phyloP scores from a whole-genome alignment of 2,329 filamentous ascomycete species.

The Fusarium guadeloupense region DNA sequence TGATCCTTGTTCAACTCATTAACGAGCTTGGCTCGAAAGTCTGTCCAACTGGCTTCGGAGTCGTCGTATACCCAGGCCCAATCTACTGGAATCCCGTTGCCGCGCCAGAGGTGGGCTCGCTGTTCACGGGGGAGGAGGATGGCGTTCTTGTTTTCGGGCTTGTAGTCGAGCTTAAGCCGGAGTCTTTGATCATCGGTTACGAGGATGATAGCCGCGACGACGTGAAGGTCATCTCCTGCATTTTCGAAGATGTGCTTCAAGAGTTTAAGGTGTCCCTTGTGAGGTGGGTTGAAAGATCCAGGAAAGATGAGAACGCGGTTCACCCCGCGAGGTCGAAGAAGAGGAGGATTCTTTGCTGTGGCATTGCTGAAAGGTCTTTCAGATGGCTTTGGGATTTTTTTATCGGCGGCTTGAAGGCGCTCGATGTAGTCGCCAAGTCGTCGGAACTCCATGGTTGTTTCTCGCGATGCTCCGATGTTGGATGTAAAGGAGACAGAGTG shows the following conservation, averaged over 20 bases:
- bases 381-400: not conserved
- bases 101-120: constrained; percentile 42
- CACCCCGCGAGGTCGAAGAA: constrained; percentile 16
- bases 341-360: not conserved
- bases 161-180: constrained; percentile 29
- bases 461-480: not conserved
- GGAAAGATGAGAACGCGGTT: constrained; percentile 49
- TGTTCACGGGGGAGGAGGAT: constrained; percentile 34
- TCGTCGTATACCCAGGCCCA: constrained; percentile 42
- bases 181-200: constrained; percentile 40
- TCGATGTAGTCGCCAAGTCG: constrained; percentile 34
- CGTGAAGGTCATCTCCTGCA: constrained; percentile 41
- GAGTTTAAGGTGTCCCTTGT: constrained; percentile 47
- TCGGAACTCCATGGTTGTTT: constrained; percentile 4
- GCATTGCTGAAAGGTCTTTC: constrained; percentile 32
- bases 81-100: constrained; percentile 14
- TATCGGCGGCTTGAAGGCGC: not conserved
- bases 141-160: not conserved
- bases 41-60: constrained; percentile 24
- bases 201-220: constrained; percentile 47
- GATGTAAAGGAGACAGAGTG: not conserved
- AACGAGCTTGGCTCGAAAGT: constrained; percentile 21
- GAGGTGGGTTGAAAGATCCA: constrained; percentile 52
- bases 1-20: not conserved
- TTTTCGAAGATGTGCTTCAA: constrained; percentile 44